Conservation (phyloP, 768 basidiomycete species). For the Suillus alpinus region DNA sequence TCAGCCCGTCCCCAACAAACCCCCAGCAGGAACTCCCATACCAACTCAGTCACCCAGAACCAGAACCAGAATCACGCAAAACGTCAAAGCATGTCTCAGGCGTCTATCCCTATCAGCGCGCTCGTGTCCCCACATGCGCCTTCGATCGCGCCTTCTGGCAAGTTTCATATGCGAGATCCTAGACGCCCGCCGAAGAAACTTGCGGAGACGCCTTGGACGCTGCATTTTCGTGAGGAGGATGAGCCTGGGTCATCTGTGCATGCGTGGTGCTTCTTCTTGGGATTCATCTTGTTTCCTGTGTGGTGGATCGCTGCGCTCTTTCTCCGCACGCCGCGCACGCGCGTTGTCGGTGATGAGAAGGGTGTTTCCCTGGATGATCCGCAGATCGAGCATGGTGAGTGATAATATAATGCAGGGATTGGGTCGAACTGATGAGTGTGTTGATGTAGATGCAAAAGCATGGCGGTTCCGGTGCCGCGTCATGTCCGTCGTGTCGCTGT, state of each 20-base stretch:
- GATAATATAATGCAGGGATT: slow-evolving; percentile 1
- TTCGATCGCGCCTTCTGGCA: slow-evolving; percentile 55
- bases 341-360: slow-evolving; percentile 67
- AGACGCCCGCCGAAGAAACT: slow-evolving; percentile 55
- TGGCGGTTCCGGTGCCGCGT: slow-evolving; percentile 78
- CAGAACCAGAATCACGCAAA: slow-evolving; percentile 31
- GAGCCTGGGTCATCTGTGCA: slow-evolving; percentile 52
- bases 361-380: slow-evolving; percentile 75
- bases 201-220: slow-evolving; percentile 60
- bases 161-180: slow-evolving; percentile 81
- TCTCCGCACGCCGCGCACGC: slow-evolving; percentile 56
- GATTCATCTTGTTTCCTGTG: slow-evolving; percentile 60
- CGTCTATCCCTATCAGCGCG: slow-evolving; percentile 78
- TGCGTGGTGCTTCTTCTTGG: slow-evolving; percentile 77
- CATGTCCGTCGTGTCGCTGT: slow-evolving; percentile 61
- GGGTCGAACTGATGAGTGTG: slow-evolving; percentile 4
- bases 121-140: slow-evolving; percentile 77
- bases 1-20: slow-evolving; percentile 26
- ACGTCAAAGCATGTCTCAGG: slow-evolving; percentile 60
- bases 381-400: slow-evolving; percentile 72
- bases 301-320: slow-evolving; percentile 61
- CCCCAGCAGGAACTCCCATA: slow-evolving; percentile 13
- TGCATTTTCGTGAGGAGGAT: slow-evolving; percentile 55
- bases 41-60: slow-evolving; percentile 2
- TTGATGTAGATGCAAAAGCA: slow-evolving; percentile 56